Conservation (phyloP, 2,329 filamentous ascomycete genomes). For the Scytalidium sp. region DNA sequence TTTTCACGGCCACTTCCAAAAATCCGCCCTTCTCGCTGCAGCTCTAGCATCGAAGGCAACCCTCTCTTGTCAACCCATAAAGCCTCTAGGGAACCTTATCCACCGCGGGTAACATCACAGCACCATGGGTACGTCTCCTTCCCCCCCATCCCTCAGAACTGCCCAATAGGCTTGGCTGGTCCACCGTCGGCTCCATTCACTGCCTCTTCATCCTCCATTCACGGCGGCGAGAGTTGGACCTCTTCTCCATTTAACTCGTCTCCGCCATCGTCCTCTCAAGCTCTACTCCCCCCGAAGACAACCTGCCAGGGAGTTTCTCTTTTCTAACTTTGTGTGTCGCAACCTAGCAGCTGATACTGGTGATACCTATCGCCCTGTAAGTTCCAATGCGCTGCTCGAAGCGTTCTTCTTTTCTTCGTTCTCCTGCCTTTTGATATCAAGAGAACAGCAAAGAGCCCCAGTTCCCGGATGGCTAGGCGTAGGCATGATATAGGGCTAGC, state of each 20-base stretch:
- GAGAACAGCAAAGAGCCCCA: neutral
- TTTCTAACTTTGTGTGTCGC: constrained; percentile 3
- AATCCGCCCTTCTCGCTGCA: constrained; percentile 4
- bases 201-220: constrained; percentile 4
- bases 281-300: neutral
- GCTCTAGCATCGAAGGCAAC: constrained; percentile 2
- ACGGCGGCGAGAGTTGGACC: neutral
- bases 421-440: neutral
- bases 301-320: neutral
- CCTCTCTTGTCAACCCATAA: constrained; percentile 1
- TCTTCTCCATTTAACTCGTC: neutral
- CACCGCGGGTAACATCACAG: constrained; percentile 3
- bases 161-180: constrained; percentile 1
- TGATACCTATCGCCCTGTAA: constrained; percentile 13
- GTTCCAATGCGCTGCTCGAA: constrained; percentile 1
- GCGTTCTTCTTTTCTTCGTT: neutral
- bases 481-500: neutral
- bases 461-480: neutral
- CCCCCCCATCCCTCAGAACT: neutral
- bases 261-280: neutral
- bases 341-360: constrained; percentile 8
- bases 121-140: constrained; percentile 7
- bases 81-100: constrained; percentile 2
- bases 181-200: constrained; percentile 5
- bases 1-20: constrained; percentile 3